Evolutionary conservation across 2,329 filamentous ascomycete species (phyloP), one percentile per base, ranked within the genome.

Genomic region (Fusarium continuum): DNA sequence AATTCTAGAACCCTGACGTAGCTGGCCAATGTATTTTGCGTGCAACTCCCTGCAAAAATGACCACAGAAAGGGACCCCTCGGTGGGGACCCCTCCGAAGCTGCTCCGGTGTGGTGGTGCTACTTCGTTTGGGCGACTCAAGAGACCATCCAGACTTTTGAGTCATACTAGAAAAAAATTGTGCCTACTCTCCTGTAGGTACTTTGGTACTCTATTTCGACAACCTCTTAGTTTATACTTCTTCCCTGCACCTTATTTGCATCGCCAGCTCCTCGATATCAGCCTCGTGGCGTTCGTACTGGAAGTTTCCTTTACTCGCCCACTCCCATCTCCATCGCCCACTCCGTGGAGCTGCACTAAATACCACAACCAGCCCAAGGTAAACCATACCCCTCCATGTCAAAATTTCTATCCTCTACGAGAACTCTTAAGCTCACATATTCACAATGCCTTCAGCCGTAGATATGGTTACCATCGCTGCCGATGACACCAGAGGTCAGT

Each of bases 401-500:
- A 50, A 60, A 52, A 56, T 53, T 64, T 67, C 50, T 47, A 47
- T 34, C 28, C 20, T 31, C 22, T 46, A 45, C 22, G 51, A 55
- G 57, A 64, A 60, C 50, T 66, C 16, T 23, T 57, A 10, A 59
- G 52, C 58, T 66, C 51, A 69, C 55, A 53, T 45, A 57, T 57
- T 54, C 50, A 55, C 44, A 52, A 68, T 69, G 79, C 74, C 79
- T 58, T 77, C 75, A 67, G 67, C 76, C 61, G 22, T 60, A 44
- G 75, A 79, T 44, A 76, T 78, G 70, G 70, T 72, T 52, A 74
- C 78, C 49, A 74, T 79, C 57, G 74, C 75, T 58, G 77, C 80
- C 45, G 81, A 83, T 72, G 80, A 83, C 58, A 77, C 76, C 47
- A 74, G 77, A 75, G 73, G 76, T 78, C 45, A 77, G 76, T 75